These are phyloP conservation scores for Hyphopichia buzzinii DNA, from an alignment of 1,139 yeast genomes.

Conservation along the genomic window DNA sequence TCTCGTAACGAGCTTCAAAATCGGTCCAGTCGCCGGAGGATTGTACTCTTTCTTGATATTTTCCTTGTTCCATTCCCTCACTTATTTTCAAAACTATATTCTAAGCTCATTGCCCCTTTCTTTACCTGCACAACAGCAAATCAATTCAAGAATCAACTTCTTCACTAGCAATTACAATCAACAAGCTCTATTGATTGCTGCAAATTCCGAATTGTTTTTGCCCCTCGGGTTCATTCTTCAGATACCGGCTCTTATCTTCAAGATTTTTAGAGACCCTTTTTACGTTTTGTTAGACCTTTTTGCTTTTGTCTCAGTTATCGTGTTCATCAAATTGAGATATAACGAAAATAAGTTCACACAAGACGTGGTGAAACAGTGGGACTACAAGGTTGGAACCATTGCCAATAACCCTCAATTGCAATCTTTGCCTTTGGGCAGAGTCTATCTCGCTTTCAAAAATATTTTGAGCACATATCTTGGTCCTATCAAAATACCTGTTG, in stretches of 20 bases:
- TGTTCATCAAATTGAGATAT: slow-evolving; percentile 46
- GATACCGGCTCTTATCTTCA: slow-evolving; percentile 13
- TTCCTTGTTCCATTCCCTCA: slow-evolving; percentile 54
- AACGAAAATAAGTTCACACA: slow-evolving; percentile 42
- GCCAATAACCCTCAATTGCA: slow-evolving; percentile 22
- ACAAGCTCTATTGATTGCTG: slow-evolving; percentile 45
- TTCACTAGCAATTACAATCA: slow-evolving; percentile 44
- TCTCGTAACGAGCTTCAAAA: slow-evolving; percentile 25
- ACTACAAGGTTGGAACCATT: slow-evolving; percentile 19
- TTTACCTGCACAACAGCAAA: slow-evolving; percentile 17
- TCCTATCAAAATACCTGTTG: slow-evolving; percentile 9
- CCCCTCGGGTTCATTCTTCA: slow-evolving; percentile 18
- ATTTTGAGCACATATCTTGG: slow-evolving; percentile 8
- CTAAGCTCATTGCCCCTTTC: slow-evolving; percentile 19
- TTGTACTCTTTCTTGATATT: slow-evolving; percentile 54
- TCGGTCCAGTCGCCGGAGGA: slow-evolving; percentile 35
- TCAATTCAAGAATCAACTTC: slow-evolving; percentile 25
- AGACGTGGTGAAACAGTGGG: slow-evolving; percentile 38
- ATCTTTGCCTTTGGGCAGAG: slow-evolving; percentile 13
- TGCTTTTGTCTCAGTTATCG: slow-evolving; percentile 28
- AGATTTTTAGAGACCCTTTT: slow-evolving; percentile 16
- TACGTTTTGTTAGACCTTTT: slow-evolving; percentile 16
- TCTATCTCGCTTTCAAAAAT: slow-evolving; percentile 9
- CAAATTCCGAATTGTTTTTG: slow-evolving; percentile 41
- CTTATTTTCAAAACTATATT: slow-evolving; percentile 43